These are phyloP conservation scores for Leishmania tarentolae DNA, from an alignment of 208 protist genomes.

Conservation along the genomic window DNA sequence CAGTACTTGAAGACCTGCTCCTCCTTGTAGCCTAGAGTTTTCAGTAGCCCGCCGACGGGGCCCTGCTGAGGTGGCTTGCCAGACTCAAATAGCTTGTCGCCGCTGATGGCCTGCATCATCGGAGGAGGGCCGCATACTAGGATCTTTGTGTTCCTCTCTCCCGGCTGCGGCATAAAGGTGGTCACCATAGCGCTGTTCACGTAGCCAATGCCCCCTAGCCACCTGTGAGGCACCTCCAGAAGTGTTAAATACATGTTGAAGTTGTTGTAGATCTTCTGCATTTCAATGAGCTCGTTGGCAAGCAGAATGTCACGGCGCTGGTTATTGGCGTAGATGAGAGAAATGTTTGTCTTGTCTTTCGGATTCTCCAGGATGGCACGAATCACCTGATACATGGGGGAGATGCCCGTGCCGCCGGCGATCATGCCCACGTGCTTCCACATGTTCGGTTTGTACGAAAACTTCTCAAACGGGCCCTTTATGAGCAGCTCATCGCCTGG, in stretches of 20 bases:
- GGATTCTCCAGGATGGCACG: constrained; percentile 73
- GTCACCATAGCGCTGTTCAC: constrained; percentile 77
- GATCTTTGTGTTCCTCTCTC: constrained; percentile 72
- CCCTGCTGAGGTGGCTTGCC: constrained; percentile 78
- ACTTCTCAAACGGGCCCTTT: constrained; percentile 91
- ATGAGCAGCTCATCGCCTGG: constrained; percentile 88
- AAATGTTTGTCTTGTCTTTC: constrained; percentile 85
- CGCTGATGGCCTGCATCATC: constrained; percentile 88
- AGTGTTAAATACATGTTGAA: constrained; percentile 92
- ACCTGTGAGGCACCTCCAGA: constrained; percentile 68
- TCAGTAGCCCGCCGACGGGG: constrained; percentile 61
- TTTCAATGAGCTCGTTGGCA: constrained; percentile 79
- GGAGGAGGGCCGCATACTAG: constrained; percentile 84
- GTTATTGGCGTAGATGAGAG: constrained; percentile 90
- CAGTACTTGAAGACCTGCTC: constrained; percentile 91
- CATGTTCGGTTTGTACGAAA: constrained; percentile 86
- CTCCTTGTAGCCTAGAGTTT: constrained; percentile 74
- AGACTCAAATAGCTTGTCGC: constrained; percentile 71
- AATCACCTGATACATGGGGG: constrained; percentile 92
- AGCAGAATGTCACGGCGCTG: constrained; percentile 92
- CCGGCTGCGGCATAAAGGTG: constrained; percentile 82
- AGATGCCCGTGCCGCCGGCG: constrained; percentile 91
- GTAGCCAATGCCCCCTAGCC: constrained; percentile 84
- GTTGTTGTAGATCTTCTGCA: constrained; percentile 78
- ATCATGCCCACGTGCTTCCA: constrained; percentile 93